phyloP scores from a whole-genome alignment of 2,329 filamentous ascomycete species.

The Fusarium torulosum region DNA sequence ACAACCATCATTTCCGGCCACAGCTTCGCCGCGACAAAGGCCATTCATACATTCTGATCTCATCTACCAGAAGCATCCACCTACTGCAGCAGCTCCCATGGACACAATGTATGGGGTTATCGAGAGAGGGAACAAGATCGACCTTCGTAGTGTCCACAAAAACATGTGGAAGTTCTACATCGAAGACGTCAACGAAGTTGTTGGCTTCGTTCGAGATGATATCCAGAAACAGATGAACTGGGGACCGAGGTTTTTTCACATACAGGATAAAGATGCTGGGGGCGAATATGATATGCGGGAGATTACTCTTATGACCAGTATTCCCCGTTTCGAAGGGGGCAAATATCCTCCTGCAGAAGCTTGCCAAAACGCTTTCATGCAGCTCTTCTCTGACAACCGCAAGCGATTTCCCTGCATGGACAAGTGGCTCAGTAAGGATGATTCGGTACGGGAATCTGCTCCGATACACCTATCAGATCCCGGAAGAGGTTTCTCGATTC shows the following conservation, averaged over 20 bases:
- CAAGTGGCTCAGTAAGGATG: slow-evolving; percentile 44
- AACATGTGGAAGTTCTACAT: slow-evolving; percentile 38
- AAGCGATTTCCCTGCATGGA: slow-evolving; percentile 44
- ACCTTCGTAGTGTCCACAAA: neutral
- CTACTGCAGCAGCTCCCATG: slow-evolving; percentile 4
- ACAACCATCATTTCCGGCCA: slow-evolving; percentile 21
- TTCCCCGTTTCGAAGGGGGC: slow-evolving; percentile 21
- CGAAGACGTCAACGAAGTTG: slow-evolving; percentile 33
- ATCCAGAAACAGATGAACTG: slow-evolving; percentile 31
- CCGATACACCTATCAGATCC: slow-evolving; percentile 47
- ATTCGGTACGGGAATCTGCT: slow-evolving; percentile 44
- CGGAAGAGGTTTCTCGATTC: slow-evolving; percentile 46
- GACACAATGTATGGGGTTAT: slow-evolving; percentile 38
- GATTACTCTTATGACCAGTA: slow-evolving; percentile 25
- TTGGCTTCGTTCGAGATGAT: slow-evolving; percentile 38
- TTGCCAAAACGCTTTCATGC: slow-evolving; percentile 3
- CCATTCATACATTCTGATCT: slow-evolving; percentile 14
- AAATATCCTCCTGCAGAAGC: neutral
- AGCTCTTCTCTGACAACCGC: slow-evolving; percentile 42
- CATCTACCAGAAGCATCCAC: slow-evolving; percentile 7
- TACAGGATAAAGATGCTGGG: slow-evolving; percentile 9
- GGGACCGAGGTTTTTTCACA: slow-evolving; percentile 22
- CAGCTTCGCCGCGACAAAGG: slow-evolving; percentile 21
- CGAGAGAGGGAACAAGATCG: slow-evolving; percentile 40
- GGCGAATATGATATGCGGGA: slow-evolving; percentile 2